Conservation (phyloP, 805 yeast species). For the Sporopachydermia lactativora region DNA sequence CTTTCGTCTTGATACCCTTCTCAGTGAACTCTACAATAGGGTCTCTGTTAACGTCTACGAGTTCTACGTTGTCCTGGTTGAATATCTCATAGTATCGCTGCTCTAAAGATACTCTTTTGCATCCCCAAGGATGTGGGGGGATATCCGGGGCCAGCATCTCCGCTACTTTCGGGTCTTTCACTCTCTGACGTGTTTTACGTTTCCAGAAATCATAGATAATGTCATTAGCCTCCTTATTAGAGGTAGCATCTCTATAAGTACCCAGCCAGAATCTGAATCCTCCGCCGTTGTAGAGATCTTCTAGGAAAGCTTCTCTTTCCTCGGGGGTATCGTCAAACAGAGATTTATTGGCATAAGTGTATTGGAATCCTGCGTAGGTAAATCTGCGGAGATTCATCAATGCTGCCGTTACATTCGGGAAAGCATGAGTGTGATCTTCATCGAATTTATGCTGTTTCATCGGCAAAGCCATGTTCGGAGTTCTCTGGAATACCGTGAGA, state of each 20-base stretch:
- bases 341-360: slow-evolving; percentile 7
- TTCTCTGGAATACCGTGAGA: slow-evolving; percentile 10
- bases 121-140: slow-evolving; percentile 12
- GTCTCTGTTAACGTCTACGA: slow-evolving; percentile 12
- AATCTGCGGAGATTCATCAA: slow-evolving; percentile 6
- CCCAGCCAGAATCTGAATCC: slow-evolving; percentile 18
- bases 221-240: slow-evolving; percentile 11
- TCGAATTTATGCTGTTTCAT: slow-evolving; percentile 9
- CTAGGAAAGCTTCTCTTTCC: slow-evolving; percentile 9
- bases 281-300: slow-evolving; percentile 14
- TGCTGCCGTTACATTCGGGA: slow-evolving; percentile 6
- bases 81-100: slow-evolving; percentile 11
- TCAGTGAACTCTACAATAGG: slow-evolving; percentile 9
- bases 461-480: slow-evolving; percentile 9
- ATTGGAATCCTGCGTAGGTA: slow-evolving; percentile 13
- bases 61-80: slow-evolving; percentile 11
- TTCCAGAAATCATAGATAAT: slow-evolving; percentile 15
- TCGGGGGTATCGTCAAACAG: slow-evolving; percentile 8
- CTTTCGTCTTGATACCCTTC: slow-evolving; percentile 10
- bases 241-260: slow-evolving; percentile 11
- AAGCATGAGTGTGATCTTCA: slow-evolving; percentile 5
- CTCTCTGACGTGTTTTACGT: slow-evolving; percentile 9
- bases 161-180: slow-evolving; percentile 12
- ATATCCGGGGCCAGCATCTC: slow-evolving; percentile 14
- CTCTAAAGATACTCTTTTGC: slow-evolving; percentile 14